Conservation (phyloP, 2,329 filamentous ascomycete species). For the Fusarium clavum region DNA sequence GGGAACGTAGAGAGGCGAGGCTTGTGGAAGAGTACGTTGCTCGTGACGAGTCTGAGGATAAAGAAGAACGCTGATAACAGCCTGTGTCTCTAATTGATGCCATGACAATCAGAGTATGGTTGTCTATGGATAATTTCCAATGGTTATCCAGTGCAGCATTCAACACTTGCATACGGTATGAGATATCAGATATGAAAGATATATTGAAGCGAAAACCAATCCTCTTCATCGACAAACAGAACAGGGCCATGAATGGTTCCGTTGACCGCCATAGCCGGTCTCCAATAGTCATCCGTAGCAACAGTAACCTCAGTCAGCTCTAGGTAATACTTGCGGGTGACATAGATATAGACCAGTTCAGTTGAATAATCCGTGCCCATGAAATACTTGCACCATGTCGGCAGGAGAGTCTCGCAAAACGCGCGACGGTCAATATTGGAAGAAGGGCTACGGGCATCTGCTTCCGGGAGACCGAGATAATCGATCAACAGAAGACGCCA, state of each 20-base stretch:
- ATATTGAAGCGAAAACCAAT: constrained; percentile 52
- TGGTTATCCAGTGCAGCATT: constrained; percentile 59
- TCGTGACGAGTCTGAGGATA: neutral
- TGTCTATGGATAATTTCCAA: constrained; percentile 64
- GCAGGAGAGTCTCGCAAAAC: neutral
- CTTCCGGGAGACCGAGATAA: neutral
- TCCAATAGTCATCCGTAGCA: constrained; percentile 14
- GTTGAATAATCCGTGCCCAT: constrained; percentile 60
- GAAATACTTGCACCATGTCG: constrained; percentile 60
- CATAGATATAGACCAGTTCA: constrained; percentile 61
- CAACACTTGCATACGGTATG: constrained; percentile 61
- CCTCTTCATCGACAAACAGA: constrained; percentile 30
- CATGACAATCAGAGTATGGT: constrained; percentile 69
- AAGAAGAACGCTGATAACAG: neutral
- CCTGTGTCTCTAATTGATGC: constrained; percentile 45
- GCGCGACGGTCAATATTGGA: neutral
- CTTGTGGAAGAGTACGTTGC: constrained; percentile 2
- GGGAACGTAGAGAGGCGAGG: neutral
- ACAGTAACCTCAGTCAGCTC: constrained; percentile 55
- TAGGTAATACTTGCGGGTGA: constrained; percentile 62
- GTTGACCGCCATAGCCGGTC: too few relatives aligned
- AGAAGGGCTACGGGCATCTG: neutral
- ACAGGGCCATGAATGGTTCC: too few relatives aligned
- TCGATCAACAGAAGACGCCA: neutral
- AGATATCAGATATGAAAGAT: constrained; percentile 56